phyloP scores from a whole-genome alignment of 805 yeast genomes.

The Saccharomycopsis sp. region DNA sequence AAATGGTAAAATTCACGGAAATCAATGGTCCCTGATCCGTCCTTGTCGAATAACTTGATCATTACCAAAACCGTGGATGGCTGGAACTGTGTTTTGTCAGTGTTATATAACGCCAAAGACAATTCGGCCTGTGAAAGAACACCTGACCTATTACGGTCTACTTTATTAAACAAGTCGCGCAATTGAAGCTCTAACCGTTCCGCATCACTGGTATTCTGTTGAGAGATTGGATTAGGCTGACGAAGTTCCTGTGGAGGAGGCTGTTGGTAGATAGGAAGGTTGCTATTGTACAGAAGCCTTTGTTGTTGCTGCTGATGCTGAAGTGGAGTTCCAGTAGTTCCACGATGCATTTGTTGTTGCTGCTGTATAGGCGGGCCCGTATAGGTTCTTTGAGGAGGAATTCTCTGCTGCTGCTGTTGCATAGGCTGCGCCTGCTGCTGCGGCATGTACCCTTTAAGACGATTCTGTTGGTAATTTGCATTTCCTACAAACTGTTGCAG shows the following conservation, averaged over 20 bases:
- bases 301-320: constrained; percentile 3
- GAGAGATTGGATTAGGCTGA: constrained; percentile 16
- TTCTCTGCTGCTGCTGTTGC: constrained; percentile 18
- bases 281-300: not conserved
- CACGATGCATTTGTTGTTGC: constrained; percentile 7
- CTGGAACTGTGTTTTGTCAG: constrained; percentile 53
- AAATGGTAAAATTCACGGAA: constrained; percentile 61
- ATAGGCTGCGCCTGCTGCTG: constrained; percentile 19
- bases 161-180: constrained; percentile 45
- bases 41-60: constrained; percentile 57
- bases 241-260: constrained; percentile 17
- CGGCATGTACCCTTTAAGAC: constrained; percentile 19
- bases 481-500: not conserved
- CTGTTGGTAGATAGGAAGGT: constrained; percentile 9
- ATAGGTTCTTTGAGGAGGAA: constrained; percentile 11
- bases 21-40: constrained; percentile 40
- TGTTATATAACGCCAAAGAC: constrained; percentile 52
- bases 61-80: constrained; percentile 54
- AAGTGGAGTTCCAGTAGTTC: constrained; percentile 1
- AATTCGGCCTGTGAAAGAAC: constrained; percentile 49
- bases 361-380: constrained; percentile 15
- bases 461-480: constrained; percentile 1
- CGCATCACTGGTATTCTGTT: constrained; percentile 17
- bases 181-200: constrained; percentile 38
- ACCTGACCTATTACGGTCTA: constrained; percentile 50